Conservation (phyloP, 1,284 basidiomycete species). For the Puccinia triticina region DNA sequence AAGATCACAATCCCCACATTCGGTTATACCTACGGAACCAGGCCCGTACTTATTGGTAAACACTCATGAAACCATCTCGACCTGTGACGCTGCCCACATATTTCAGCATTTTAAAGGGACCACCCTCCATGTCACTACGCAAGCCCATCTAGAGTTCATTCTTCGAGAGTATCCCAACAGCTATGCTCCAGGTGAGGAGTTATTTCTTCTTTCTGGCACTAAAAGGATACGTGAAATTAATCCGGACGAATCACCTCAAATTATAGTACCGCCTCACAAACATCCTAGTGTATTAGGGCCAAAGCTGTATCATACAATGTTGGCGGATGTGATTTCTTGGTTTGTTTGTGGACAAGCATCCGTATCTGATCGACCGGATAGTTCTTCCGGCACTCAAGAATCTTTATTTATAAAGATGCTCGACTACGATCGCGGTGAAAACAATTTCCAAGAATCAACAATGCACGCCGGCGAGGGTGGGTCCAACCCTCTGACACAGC, state of each 20-base stretch:
- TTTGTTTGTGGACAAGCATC: slow-evolving; percentile 24
- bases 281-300: slow-evolving; percentile 28
- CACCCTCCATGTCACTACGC: slow-evolving; percentile 30
- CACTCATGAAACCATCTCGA: slow-evolving; percentile 28
- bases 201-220: neutral
- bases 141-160: slow-evolving; percentile 48
- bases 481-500: slow-evolving; percentile 37
- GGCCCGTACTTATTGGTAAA: neutral
- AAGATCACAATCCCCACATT: slow-evolving; percentile 8
- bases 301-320: slow-evolving; percentile 42
- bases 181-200: slow-evolving; percentile 16
- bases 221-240: neutral
- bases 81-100: slow-evolving; percentile 20
- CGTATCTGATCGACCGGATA: slow-evolving; percentile 27
- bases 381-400: neutral
- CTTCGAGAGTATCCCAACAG: slow-evolving; percentile 37
- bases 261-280: slow-evolving; percentile 18
- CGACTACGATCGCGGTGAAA: slow-evolving; percentile 43
- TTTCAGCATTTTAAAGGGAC: slow-evolving; percentile 42
- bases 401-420: slow-evolving; percentile 44
- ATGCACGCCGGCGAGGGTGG: neutral
- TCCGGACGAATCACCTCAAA: neutral
- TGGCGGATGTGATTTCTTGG: slow-evolving; percentile 44
- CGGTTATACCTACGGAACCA: neutral
- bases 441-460: neutral